Base-by-base conservation (phyloP, 768 basidiomycete species). In the Naematelia encephala region DNA sequence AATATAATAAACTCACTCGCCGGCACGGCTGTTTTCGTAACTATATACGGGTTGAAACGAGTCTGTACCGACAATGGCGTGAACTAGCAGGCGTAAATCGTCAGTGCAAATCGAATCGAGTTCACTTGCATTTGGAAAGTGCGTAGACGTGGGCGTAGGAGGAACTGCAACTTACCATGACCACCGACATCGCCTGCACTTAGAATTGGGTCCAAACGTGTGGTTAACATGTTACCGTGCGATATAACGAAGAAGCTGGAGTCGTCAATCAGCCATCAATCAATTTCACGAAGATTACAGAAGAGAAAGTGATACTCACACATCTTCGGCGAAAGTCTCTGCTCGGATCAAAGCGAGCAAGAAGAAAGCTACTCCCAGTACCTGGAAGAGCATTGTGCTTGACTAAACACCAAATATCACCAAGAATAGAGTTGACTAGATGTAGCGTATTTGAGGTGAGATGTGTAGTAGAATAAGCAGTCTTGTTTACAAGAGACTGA, bases 1-100 rank as follows among this genome's bases (percentile, higher is more conserved):
- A 4, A 51, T 30, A 11, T 54, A 60, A 26, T 22, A 1, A 47
- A 56, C 75, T 65, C 70, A 86, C 86, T 82, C 88, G 85, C 76
- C 87, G 86, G 61, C 39, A 14, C 46, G 58, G 26, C 22, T 54
- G n/a, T 54, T 51, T 14, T 54, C 66, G 51, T 69, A 68, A 19
- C 22, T 34, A 27, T 56, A 56, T 12, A 29, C 50, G 8, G 60
- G 55, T 16, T 29, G 42, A 50, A 70, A 70, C 11, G 62, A 55
- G 4, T 51, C 52, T n/a, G 55, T 55, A 16, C 69, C 69, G 42
- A 66, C 54, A 39, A 70, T 62, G 10, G 62, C 48, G 49, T 69
- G 67, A 4, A 63, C 67, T 64, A 23, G 2, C n/a, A n/a, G n/a
- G 28, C 42, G n/a, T 34, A 4, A 16, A 50, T 43, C n/a, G n/a